Evolutionary conservation across 2,329 filamentous ascomycete genomes (phyloP), one percentile per base, ranked within the genome.

Genomic region (Botrytis cinerea): DNA sequence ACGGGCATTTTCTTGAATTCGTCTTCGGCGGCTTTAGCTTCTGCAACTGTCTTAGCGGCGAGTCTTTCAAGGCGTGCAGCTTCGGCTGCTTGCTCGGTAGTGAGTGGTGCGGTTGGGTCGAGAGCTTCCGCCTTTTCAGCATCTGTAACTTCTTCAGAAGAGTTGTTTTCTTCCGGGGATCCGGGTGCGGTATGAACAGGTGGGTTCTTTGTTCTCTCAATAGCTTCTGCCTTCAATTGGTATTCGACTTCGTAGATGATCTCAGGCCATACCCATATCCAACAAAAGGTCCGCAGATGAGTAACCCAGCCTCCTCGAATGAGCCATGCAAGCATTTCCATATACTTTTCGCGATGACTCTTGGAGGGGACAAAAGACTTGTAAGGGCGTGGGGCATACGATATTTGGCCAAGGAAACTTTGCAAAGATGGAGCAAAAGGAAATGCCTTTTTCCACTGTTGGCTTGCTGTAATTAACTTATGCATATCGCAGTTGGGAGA

Each of bases 261-360:
- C 80, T 95, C 91, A 3, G 92, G 90, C 83, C 91, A 91, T 60
- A 96, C 92, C 68, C 95, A 89, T 61, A 98, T 90, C 86, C 96
- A 97, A 20, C 92, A 93, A 81, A 97, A 98, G 0, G 94, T 96
- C 75, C 94, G 93, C 9, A 99, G 87, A 81, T 98, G 95, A 0
- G 93, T 97, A 0, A 98, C 95, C 93, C 96, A 97, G 22, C 94
- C 94, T 64, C 94, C 92, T 59, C 95, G 90, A 84, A 98, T 90
- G 14, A 99, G 87, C 94, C 95, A 99, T 35, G 94, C 94, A 40
- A 99, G 85, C 82, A 98, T 97, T 48, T 93, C 89, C 82, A 98
- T 91, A 81, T 98, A 99, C 2, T 91, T 90, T 10, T 91, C 90
- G 61, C 95, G 92, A 80, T 98, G 94, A 79, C 93, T 92, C 81